Evolutionary conservation across 192 early-diverging fungal genomes (phyloP), one percentile per base, ranked within the genome.

Genomic region (Piromyces finnis): DNA sequence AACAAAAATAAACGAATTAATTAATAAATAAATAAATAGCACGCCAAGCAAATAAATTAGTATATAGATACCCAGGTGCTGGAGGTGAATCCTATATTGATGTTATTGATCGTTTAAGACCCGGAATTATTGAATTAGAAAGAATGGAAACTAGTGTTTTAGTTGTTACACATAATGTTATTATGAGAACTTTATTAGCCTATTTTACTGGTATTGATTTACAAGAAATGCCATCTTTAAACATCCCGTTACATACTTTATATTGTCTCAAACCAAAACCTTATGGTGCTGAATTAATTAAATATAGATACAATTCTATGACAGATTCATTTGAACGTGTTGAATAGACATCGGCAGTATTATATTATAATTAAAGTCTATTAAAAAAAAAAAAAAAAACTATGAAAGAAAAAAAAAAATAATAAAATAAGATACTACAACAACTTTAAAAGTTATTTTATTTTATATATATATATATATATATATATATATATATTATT

Each of bases 101-200:
- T 83, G 96, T 99, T 28, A 96, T 99, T 79, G 94, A 97, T 84
- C 88, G 96, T 28, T 81, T 99, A 79, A 89, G 95, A 82, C 95
- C 96, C 32, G 86, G 98, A 77, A 97, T 99, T 83, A 91, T 99
- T 78, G 97, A 99, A 86, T 87, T 97, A 79, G 97, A 99, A 84
- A 88, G 97, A 79, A 97, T 96, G 90, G 92, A 92, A 13, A 90
- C 92, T 59, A 92, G 92, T 36, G 90, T 94, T 28, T 80, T 97
- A 81, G 92, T 99, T 83, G 91, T 97, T 26, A 96, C 96, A 0
- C 97, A 99, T 87, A 90, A 94, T 41, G 97, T 96, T 26, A 93
- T 96, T 78, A 88, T 95, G 81, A 88, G 97, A 39, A 97, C 95
- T 37, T 85, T 99, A 79, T 86, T 99, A 30, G 89, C 94, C 28